A percentile compares a stretch with the other conserved stretches of the same genome.
Conservation (phyloP, 352 stramenopile species). For the Pythium aristosporum region DNA sequence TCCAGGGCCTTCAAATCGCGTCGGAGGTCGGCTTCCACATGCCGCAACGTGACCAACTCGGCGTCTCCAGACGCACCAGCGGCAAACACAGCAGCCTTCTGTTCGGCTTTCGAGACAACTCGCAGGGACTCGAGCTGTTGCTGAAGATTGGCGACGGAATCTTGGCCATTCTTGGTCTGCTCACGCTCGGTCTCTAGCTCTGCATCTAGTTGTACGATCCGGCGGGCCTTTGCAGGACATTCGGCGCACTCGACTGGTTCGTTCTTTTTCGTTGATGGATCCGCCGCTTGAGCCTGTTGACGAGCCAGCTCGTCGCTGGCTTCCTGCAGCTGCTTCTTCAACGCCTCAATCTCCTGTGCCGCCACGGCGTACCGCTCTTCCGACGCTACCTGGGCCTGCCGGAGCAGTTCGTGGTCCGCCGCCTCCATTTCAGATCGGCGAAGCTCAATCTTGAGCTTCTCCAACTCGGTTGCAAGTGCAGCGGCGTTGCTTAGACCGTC, state of each 20-base stretch:
- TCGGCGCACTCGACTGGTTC: not conserved
- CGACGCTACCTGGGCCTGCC: not conserved
- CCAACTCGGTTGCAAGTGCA: slow-evolving; percentile 19
- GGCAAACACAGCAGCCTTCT: not conserved
- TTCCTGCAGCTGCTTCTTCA: slow-evolving; percentile 14
- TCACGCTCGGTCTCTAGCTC: not conserved
- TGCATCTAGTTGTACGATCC: slow-evolving; percentile 5
- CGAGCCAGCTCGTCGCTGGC: not conserved
- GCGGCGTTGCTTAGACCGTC: slow-evolving; percentile 2
- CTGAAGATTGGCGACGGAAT: not conserved
- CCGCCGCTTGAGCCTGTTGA: not conserved
- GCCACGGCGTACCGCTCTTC: slow-evolving; percentile 9
- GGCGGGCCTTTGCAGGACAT: not conserved
- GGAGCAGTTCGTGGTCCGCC: slow-evolving; percentile 1
- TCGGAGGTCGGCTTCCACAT: slow-evolving; percentile 9
- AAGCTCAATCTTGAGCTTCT: slow-evolving; percentile 22
- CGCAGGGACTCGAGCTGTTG: not conserved
- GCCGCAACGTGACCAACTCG: slow-evolving; percentile 11
- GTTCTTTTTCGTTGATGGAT: not conserved
- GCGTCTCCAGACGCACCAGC: not conserved
- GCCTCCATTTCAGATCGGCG: slow-evolving; percentile 5
- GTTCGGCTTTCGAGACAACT: not conserved
- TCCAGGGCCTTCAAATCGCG: slow-evolving; percentile 1
- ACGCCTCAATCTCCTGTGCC: slow-evolving; percentile 10
- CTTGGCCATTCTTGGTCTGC: not conserved